phyloP scores from a whole-genome alignment of 495 filamentous ascomycete species.

The Podospora bellae-mahoneyi region DNA sequence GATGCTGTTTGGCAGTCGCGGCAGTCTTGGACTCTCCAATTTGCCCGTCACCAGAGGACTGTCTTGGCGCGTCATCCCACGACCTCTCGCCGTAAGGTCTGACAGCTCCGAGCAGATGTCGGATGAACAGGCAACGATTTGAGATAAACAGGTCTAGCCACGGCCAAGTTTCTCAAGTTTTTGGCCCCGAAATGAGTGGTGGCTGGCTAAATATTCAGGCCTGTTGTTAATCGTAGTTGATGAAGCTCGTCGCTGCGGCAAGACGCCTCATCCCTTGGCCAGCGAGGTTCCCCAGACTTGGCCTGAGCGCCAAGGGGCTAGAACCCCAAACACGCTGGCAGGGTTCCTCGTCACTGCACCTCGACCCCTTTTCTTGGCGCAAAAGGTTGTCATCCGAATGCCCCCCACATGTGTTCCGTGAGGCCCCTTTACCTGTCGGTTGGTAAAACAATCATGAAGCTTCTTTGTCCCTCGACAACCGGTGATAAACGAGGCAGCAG shows the following conservation, averaged over 20 bases:
- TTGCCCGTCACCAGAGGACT: background rate
- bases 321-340: constrained; percentile 5
- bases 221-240: background rate
- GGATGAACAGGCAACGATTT: background rate
- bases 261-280: constrained; percentile 2
- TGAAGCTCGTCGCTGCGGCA: background rate
- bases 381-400: background rate
- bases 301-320: constrained; percentile 6
- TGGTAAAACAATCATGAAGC: constrained; percentile 7
- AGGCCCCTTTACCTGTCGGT: background rate
- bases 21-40: background rate
- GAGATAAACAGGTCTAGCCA: background rate
- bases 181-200: background rate
- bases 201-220: background rate
- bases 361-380: constrained; percentile 7
- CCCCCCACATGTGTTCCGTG: background rate
- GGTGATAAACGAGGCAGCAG: background rate
- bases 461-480: background rate
- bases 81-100: background rate
- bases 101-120: background rate
- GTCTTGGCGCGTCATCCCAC: background rate
- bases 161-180: background rate
- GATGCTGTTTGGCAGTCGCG: background rate
- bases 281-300: constrained; percentile 10
- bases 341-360: background rate